Evolutionary conservation across 345 rosid genomes (phyloP).

Genomic region (Gossypium ekmanianum): DNA sequence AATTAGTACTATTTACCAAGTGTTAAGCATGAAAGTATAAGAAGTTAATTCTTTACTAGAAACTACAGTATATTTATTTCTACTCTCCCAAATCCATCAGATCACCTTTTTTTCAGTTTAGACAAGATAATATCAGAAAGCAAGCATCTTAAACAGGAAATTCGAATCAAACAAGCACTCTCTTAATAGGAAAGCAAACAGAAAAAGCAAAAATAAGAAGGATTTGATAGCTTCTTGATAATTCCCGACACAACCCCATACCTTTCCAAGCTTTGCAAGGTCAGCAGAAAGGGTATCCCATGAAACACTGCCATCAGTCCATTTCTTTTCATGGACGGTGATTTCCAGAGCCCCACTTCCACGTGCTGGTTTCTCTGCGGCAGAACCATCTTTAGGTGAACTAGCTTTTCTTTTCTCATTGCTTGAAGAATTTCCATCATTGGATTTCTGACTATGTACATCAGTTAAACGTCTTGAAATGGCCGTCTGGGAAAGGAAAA

Average conservation of each 20-base stretch:
- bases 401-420: conserved; percentile 44
- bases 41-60: not conserved
- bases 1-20: not conserved
- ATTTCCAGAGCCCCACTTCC: conserved; percentile 42
- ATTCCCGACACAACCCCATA: conserved; percentile 19
- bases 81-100: not conserved
- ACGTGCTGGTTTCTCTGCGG: conserved; percentile 32
- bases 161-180: not conserved
- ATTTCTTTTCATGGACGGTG: conserved; percentile 73
- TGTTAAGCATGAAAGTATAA: not conserved
- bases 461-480: conserved; percentile 83
- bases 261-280: conserved; percentile 73
- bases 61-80: not conserved
- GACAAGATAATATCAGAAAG: not conserved
- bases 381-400: conserved; percentile 37
- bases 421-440: conserved; percentile 38
- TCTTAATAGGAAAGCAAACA: conserved; percentile 7
- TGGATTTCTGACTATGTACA: conserved; percentile 43
- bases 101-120: not conserved
- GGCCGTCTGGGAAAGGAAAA: conserved; percentile 53
- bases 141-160: not conserved
- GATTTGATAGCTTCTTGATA: conserved; percentile 6
- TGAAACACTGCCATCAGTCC: conserved; percentile 87
- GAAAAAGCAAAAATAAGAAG: not conserved
- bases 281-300: conserved; percentile 51